These are phyloP conservation scores for Plasmodium vinckei DNA, from an alignment of 169 alveolate genomes.

Conservation along the genomic window DNA sequence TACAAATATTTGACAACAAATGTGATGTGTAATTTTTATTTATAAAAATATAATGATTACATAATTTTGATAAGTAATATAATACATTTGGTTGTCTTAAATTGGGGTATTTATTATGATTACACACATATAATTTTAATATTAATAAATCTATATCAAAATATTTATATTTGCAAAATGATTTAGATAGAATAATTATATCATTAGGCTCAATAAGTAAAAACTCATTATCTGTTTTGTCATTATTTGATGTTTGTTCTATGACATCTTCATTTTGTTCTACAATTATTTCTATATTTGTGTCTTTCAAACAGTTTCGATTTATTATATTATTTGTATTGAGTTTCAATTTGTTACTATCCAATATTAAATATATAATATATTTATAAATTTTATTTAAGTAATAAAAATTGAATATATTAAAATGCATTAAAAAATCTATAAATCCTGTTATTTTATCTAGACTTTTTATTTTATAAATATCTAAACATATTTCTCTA, in stretches of 20 bases:
- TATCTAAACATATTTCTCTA: conserved; percentile 38
- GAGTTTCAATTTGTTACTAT: conserved; percentile 9
- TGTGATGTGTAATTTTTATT: conserved; percentile 7
- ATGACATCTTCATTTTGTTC: background rate
- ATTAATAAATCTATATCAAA: conserved; percentile 5
- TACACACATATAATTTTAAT: conserved; percentile 11
- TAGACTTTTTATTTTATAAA: conserved; percentile 21
- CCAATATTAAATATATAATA: conserved; percentile 13
- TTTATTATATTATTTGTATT: background rate
- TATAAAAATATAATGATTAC: conserved; percentile 7
- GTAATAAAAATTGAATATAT: conserved; percentile 49
- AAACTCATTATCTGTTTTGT: background rate
- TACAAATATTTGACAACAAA: conserved; percentile 1
- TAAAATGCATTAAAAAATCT: conserved; percentile 35
- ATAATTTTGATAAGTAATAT: background rate
- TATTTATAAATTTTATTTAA: conserved; percentile 39
- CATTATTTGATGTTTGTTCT: background rate
- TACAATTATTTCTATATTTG: background rate
- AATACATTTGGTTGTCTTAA: conserved; percentile 6
- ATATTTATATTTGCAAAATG: conserved; percentile 48
- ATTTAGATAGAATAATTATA: conserved; percentile 1
- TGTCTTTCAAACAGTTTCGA: background rate
- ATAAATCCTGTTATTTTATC: conserved; percentile 26
- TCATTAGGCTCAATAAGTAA: background rate
- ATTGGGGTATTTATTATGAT: conserved; percentile 9